Evolutionary conservation across 2,329 filamentous ascomycete species (phyloP).

Genomic region (Xylaria sp.): DNA sequence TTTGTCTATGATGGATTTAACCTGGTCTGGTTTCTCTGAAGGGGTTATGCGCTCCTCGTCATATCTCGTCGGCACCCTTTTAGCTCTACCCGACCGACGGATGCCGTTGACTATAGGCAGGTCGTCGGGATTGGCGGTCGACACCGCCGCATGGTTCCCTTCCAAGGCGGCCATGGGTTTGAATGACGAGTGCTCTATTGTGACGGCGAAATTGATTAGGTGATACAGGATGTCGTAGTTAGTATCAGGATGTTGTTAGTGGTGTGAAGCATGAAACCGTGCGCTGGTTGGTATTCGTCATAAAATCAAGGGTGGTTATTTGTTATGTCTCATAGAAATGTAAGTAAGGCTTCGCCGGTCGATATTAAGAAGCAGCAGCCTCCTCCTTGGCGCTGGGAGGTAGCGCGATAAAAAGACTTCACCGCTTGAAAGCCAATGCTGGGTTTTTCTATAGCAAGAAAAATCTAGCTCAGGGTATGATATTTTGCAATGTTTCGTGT

Average conservation of each 20-base stretch:
- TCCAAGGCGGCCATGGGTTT: conserved; percentile 17
- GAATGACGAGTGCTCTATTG: background rate
- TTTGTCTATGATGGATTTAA: conserved; percentile 1
- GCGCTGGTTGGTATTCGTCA: background rate
- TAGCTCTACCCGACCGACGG: conserved; percentile 42
- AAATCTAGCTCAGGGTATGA: background rate
- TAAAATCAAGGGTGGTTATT: background rate
- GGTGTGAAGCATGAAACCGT: background rate
- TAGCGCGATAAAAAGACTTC: background rate
- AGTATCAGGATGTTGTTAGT: background rate
- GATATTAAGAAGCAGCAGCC: background rate
- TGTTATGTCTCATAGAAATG: background rate
- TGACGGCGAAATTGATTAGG: background rate
- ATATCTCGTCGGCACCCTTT: conserved; percentile 39
- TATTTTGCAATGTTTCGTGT: background rate
- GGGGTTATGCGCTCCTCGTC: conserved; percentile 40
- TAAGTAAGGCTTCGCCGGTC: background rate
- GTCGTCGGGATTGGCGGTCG: conserved; percentile 23
- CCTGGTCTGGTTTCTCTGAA: conserved; percentile 33
- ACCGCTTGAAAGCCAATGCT: background rate
- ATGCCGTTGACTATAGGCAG: conserved; percentile 4
- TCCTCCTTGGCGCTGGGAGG: background rate
- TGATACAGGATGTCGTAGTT: background rate
- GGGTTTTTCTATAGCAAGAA: background rate
- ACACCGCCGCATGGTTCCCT: background rate